Conservation (phyloP, 1,284 basidiomycete species). For the Trametes sp. region DNA sequence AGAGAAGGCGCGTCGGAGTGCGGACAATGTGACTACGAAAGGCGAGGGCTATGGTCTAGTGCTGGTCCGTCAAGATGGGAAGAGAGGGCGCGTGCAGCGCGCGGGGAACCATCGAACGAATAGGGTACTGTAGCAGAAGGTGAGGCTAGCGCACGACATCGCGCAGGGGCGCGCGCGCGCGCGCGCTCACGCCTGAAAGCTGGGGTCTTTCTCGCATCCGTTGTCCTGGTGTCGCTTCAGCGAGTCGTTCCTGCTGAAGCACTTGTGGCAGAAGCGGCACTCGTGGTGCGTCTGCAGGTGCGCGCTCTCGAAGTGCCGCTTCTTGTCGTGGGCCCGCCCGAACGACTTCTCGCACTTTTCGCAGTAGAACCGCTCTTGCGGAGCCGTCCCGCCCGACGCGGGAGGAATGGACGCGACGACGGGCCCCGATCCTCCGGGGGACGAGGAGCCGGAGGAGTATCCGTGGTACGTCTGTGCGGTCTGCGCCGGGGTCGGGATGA, state of each 20-base stretch:
- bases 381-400: slow-evolving; percentile 35
- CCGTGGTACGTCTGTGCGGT: slow-evolving; percentile 31
- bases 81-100: neutral
- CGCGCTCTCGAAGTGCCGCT: slow-evolving; percentile 80
- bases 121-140: slow-evolving; percentile 20
- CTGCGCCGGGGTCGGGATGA: slow-evolving; percentile 37
- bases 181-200: slow-evolving; percentile 22
- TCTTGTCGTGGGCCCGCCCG: slow-evolving; percentile 78
- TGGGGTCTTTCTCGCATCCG: slow-evolving; percentile 48
- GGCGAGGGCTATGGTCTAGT: slow-evolving; percentile 15
- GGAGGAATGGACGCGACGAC: slow-evolving; percentile 31
- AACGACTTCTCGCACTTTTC: slow-evolving; percentile 78
- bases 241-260: slow-evolving; percentile 72
- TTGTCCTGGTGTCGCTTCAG: slow-evolving; percentile 71
- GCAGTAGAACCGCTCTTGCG: slow-evolving; percentile 64
- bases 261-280: slow-evolving; percentile 74
- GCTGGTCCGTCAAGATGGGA: slow-evolving; percentile 14
- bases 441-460: slow-evolving; percentile 27
- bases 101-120: slow-evolving; percentile 21
- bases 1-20: slow-evolving; percentile 5
- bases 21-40: slow-evolving; percentile 13
- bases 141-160: slow-evolving; percentile 13
- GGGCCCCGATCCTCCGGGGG: slow-evolving; percentile 20
- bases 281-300: slow-evolving; percentile 69
- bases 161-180: neutral